Percentiles rank a stretch among this genome's conserved stretches.
Evolutionary conservation across 306 rosid genomes (phyloP).

Genomic region (Castanea sativa): DNA sequence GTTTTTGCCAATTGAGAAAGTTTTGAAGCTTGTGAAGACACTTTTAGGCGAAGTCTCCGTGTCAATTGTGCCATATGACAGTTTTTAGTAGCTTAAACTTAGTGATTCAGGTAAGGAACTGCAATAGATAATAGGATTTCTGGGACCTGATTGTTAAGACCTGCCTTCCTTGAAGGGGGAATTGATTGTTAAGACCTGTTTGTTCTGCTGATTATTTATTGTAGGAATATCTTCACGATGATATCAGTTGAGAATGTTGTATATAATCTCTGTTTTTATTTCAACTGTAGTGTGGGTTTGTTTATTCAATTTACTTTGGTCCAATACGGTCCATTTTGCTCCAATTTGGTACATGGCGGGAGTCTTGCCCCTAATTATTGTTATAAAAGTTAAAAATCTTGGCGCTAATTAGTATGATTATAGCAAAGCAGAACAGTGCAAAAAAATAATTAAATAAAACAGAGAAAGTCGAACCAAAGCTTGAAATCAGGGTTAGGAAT

Average conservation of each 20-base stretch:
- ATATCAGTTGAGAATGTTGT: background rate
- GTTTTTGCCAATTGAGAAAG: slow-evolving; percentile 67
- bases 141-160: background rate
- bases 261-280: background rate
- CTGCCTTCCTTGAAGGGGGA: background rate
- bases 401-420: too few species aligned
- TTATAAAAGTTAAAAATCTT: too few species aligned
- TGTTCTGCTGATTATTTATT: background rate
- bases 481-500: too few species aligned
- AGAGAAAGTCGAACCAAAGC: too few species aligned
- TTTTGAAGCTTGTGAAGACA: background rate
- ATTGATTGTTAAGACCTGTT: too few species aligned
- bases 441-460: too few species aligned
- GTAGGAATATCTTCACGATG: background rate
- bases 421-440: too few species aligned
- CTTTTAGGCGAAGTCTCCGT: background rate
- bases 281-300: background rate
- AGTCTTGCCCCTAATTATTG: too few species aligned
- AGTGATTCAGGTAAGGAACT: slow-evolving; percentile 18
- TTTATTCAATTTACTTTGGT: background rate
- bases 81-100: background rate
- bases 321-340: too few species aligned
- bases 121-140: background rate
- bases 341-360: too few species aligned
- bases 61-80: background rate